These are phyloP conservation scores for Obba rivulosa DNA, from an alignment of 768 basidiomycete genomes.

Conservation along the genomic window DNA sequence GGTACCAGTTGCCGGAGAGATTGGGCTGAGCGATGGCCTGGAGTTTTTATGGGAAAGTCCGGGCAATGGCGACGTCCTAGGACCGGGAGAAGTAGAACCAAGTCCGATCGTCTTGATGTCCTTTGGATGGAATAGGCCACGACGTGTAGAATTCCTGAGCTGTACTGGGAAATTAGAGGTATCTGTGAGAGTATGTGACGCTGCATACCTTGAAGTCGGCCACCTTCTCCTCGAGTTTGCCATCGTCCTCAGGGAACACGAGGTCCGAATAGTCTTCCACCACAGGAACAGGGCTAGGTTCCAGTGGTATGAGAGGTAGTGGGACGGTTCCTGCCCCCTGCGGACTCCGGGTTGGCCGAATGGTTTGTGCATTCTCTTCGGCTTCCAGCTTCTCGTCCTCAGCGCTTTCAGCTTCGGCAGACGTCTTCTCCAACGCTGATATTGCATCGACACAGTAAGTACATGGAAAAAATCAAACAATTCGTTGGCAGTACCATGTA, in stretches of 20 bases:
- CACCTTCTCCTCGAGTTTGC: constrained; percentile 68
- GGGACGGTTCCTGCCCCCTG: constrained; percentile 36
- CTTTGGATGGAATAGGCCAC: constrained; percentile 82
- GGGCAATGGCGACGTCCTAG: constrained; percentile 65
- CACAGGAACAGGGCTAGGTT: constrained; percentile 58
- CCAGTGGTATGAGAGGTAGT: constrained; percentile 48
- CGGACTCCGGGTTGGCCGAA: constrained; percentile 71
- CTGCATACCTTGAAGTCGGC: constrained; percentile 69
- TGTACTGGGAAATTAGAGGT: constrained; percentile 10
- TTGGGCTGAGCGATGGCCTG: constrained; percentile 47
- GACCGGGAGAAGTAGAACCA: constrained; percentile 44
- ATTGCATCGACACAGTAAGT: neutral
- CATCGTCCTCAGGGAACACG: constrained; percentile 72
- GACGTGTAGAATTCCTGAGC: constrained; percentile 69
- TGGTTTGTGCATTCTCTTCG: constrained; percentile 79
- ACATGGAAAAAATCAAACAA: neutral
- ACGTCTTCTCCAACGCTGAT: constrained; percentile 58
- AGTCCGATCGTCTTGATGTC: constrained; percentile 79
- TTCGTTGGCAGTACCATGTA: constrained; percentile 46
- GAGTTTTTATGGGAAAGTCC: constrained; percentile 46
- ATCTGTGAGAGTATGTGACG: neutral
- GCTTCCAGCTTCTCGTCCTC: constrained; percentile 52
- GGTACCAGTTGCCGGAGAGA: constrained; percentile 21
- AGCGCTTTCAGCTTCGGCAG: constrained; percentile 32
- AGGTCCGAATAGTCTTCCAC: constrained; percentile 93